A percentile compares a stretch with the other conserved stretches of the same genome.
phyloP scores from a whole-genome alignment of 2,329 filamentous ascomycete genomes.

The Cladophialophora psammophila region DNA sequence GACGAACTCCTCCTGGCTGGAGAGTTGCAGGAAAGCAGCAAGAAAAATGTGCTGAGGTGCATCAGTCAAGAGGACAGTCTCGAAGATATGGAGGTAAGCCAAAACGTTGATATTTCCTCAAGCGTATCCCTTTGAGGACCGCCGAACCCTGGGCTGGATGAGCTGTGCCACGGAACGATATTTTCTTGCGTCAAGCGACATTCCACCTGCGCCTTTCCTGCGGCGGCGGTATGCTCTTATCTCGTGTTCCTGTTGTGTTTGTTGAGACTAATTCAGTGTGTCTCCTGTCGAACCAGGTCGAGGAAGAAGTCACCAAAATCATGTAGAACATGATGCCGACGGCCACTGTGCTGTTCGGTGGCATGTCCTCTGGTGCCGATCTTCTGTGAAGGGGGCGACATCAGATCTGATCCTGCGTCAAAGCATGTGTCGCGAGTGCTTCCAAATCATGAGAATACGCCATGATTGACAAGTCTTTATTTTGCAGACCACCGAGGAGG shows the following conservation, averaged over 20 bases:
- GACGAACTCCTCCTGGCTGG: slow-evolving; percentile 95
- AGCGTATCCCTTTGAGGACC: neutral
- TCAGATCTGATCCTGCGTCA: neutral
- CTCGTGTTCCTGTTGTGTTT: slow-evolving; percentile 7
- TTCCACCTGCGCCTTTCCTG: neutral
- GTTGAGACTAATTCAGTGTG: slow-evolving; percentile 40
- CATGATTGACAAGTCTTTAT: slow-evolving; percentile 27
- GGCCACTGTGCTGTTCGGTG: slow-evolving; percentile 7
- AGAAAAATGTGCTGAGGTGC: slow-evolving; percentile 96
- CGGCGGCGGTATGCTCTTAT: slow-evolving; percentile 17
- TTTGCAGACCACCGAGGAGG: slow-evolving; percentile 33
- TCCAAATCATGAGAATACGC: slow-evolving; percentile 11
- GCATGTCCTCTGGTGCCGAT: slow-evolving; percentile 6
- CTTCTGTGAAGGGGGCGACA: slow-evolving; percentile 5
- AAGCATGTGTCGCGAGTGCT: neutral
- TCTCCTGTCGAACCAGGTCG: slow-evolving; percentile 67
- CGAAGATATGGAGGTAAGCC: slow-evolving; percentile 97
- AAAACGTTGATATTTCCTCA: neutral
- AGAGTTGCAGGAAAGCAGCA: slow-evolving; percentile 98
- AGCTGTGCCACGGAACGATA: slow-evolving; percentile 1
- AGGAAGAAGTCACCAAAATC: slow-evolving; percentile 89
- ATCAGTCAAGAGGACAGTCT: slow-evolving; percentile 97
- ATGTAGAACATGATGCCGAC: slow-evolving; percentile 64
- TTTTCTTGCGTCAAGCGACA: neutral
- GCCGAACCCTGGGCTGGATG: neutral